Evolutionary conservation across 2,329 filamentous ascomycete genomes (phyloP), one percentile per base, ranked within the genome.

Genomic region (Verticillium longisporum): DNA sequence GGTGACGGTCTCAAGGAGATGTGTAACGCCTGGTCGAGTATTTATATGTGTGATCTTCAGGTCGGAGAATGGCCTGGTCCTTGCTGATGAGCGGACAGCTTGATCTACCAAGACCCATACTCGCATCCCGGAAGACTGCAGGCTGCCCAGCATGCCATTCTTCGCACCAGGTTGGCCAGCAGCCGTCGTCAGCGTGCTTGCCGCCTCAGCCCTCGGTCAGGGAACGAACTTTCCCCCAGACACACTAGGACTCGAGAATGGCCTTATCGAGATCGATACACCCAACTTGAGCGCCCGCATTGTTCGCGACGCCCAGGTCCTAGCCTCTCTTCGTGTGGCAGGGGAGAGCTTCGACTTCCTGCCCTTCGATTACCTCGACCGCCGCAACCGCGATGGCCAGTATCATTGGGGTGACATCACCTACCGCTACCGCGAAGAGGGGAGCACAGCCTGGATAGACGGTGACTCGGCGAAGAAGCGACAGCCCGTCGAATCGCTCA

Each of bases 381-480:
- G 72, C 15, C 75, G 83, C 7, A 76, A 80, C 11, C 73, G 74
- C 13, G 78, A 84, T 61, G 78, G 79, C 3, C 79, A 84, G 62
- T 85, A 86, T 63, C 84, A 87, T 67, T 80, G 81, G 66, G 84
- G 84, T 4, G 84, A 87, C 56, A 72, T 87, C 45, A 85, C 81
- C 0, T 76, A 82, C 55, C 78, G 82, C 13, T 86, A 83, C 66
- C 80, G 82, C n/a, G 64, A 71, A 2, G 68, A 68, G 1, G 74
- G 73, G 5, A 60, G 61, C 13, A 69, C 64, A 1, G 58, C 65
- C 2, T 86, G 84, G 83, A 75, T 71, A 2, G 70, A 73, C 11
- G 76, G 75, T 11, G 77, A 84, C 64, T 80, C 82, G 4, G 76
- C 82, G 0, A 65, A 71, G 1, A 66, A 72, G 11, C 75, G 80